phyloP scores from a whole-genome alignment of 768 basidiomycete genomes.

The Leccinum truebloodii region DNA sequence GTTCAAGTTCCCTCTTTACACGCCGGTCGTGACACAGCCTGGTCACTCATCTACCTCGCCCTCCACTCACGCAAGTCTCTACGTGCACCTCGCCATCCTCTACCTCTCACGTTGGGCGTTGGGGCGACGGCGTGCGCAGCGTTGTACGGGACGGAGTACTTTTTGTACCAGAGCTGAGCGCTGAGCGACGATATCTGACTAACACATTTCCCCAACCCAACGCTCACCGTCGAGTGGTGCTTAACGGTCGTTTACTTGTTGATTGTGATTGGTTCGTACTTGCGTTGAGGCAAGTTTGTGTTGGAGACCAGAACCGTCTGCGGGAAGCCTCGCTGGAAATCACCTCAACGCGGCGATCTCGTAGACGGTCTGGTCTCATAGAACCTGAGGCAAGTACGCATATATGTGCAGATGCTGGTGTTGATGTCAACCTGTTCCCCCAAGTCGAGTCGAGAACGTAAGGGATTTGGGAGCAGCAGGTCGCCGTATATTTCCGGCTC shows the following conservation, averaged over 20 bases:
- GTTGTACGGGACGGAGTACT: constrained; percentile 32
- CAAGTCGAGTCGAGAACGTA: not conserved
- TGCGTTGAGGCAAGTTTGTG: not conserved
- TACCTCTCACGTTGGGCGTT: constrained; percentile 36
- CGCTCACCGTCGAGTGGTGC: not conserved
- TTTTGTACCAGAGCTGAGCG: constrained; percentile 29
- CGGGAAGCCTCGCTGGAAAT: not conserved
- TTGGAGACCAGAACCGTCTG: too few relatives aligned
- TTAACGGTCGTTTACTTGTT: not conserved
- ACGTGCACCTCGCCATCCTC: constrained; percentile 30
- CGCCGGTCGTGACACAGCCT: constrained; percentile 30
- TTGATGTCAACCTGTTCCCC: not conserved
- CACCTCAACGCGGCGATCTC: not conserved
- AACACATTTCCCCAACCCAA: not conserved
- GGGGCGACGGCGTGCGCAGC: constrained; percentile 32
- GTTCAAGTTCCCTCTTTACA: not conserved
- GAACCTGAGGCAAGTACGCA: not conserved
- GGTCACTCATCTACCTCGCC: constrained; percentile 48
- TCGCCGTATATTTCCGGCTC: not conserved
- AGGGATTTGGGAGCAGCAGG: not conserved
- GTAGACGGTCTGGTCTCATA: not conserved
- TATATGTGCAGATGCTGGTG: not conserved
- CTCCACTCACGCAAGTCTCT: constrained; percentile 39
- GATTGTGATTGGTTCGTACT: not conserved
- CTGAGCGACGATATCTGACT: not conserved